phyloP scores from a whole-genome alignment of 129 eudicot species.

The Arctium lappa region DNA sequence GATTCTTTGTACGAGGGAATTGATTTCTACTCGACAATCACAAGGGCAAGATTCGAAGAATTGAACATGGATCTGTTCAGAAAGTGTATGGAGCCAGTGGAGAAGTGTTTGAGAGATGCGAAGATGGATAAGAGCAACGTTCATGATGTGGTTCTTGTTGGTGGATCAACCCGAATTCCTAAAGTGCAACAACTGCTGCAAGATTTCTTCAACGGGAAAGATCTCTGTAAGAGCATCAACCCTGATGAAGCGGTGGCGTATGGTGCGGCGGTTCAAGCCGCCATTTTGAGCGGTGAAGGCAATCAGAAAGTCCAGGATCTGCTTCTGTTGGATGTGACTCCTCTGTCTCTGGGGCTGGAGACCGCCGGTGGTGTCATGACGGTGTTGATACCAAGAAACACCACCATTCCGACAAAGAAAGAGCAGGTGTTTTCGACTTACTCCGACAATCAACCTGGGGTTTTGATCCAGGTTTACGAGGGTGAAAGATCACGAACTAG shows the following conservation, averaged over 20 bases:
- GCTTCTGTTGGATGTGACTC: slow-evolving; percentile 9
- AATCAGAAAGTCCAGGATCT: slow-evolving; percentile 12
- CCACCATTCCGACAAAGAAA: neutral
- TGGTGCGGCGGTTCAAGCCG: slow-evolving; percentile 69
- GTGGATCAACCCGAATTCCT: slow-evolving; percentile 1
- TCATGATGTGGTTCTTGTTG: slow-evolving; percentile 5
- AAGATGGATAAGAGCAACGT: neutral
- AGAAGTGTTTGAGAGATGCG: neutral
- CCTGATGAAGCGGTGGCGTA: slow-evolving; percentile 70
- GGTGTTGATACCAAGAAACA: slow-evolving; percentile 34
- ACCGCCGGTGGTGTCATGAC: slow-evolving; percentile 29
- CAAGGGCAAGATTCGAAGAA: neutral
- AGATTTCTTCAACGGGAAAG: slow-evolving; percentile 57
- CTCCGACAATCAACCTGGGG: slow-evolving; percentile 7
- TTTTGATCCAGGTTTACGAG: slow-evolving; percentile 15
- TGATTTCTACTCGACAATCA: neutral
- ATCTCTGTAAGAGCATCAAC: slow-evolving; percentile 66
- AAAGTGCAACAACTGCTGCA: slow-evolving; percentile 13
- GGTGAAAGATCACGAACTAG: slow-evolving; percentile 5
- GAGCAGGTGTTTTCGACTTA: slow-evolving; percentile 2
- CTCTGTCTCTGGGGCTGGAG: slow-evolving; percentile 20
- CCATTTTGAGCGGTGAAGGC: slow-evolving; percentile 43
- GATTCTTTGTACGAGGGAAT: neutral
- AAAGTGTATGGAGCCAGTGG: neutral
- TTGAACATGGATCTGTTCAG: neutral